Percentiles rank a stretch among this genome's conserved stretches.
These are phyloP conservation scores for Barnettozyma vustinii DNA, from an alignment of 805 yeast genomes.

Conservation along the genomic window DNA sequence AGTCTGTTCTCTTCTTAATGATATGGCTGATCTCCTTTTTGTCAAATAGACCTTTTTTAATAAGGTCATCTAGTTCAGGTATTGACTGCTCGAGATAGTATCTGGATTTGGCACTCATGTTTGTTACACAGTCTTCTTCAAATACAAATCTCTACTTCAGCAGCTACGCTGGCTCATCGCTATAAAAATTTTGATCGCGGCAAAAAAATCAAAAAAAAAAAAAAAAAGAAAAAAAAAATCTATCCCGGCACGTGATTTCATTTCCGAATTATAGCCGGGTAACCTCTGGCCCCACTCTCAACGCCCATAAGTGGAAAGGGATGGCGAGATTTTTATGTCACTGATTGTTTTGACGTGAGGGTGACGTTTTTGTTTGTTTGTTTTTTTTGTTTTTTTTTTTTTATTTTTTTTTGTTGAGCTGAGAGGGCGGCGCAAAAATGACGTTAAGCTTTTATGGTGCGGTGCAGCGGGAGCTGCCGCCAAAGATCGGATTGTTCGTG, in stretches of 20 bases:
- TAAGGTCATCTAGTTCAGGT: conserved; percentile 88
- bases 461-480: neutral
- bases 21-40: conserved; percentile 77
- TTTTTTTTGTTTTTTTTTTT: too few relatives aligned
- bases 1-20: conserved; percentile 91
- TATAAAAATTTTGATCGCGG: neutral
- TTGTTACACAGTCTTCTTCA: neutral
- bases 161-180: neutral
- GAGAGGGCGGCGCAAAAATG: neutral
- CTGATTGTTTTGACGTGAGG: conserved; percentile 4
- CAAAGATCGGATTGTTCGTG: neutral
- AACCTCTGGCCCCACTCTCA: neutral
- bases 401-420: neutral
- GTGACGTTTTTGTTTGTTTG: conserved; percentile 1
- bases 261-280: neutral
- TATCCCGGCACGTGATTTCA: neutral
- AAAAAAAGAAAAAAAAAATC: neutral
- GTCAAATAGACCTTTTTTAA: conserved; percentile 73
- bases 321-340: conserved; percentile 5
- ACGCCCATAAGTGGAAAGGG: neutral
- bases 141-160: too few relatives aligned
- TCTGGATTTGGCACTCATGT: conserved; percentile 39
- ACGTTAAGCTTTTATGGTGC: neutral
- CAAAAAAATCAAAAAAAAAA: neutral
- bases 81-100: conserved; percentile 64